Conservation (phyloP, 177 flowering plant genomes). For the Vitis hybrid region DNA sequence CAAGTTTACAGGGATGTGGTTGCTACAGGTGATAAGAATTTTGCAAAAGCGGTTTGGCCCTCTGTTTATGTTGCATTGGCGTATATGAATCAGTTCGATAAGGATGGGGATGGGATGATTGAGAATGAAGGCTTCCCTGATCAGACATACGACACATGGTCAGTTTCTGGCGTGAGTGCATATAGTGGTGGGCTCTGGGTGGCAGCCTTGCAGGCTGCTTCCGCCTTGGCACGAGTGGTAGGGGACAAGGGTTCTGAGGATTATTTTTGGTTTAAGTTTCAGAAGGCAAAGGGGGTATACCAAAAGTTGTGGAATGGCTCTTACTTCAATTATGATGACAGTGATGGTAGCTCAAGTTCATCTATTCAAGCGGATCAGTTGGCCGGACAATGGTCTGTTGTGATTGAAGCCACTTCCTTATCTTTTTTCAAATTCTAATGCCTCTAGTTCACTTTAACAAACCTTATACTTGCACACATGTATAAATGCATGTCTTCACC, state of each 20-base stretch:
- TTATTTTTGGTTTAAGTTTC: slow-evolving; percentile 71
- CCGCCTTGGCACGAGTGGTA: slow-evolving; percentile 78
- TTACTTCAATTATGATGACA: slow-evolving; percentile 84
- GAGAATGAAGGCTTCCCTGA: slow-evolving; percentile 99
- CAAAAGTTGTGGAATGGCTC: slow-evolving; percentile 92
- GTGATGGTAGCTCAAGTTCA: slow-evolving; percentile 55
- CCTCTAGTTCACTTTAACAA: not conserved
- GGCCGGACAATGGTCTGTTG: slow-evolving; percentile 86
- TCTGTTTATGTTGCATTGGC: slow-evolving; percentile 94
- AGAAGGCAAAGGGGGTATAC: slow-evolving; percentile 75
- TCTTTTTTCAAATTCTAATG: not conserved
- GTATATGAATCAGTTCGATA: slow-evolving; percentile 93
- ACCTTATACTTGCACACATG: too few relatives aligned
- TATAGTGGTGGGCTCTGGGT: slow-evolving; percentile 98
- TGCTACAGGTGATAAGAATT: slow-evolving; percentile 75
- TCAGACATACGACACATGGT: slow-evolving; percentile 97
- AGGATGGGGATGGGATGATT: slow-evolving; percentile 96
- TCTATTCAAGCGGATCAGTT: slow-evolving; percentile 94
- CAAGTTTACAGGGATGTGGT: slow-evolving; percentile 87
- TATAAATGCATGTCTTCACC: too few relatives aligned
- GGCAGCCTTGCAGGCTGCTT: slow-evolving; percentile 93
- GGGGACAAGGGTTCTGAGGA: slow-evolving; percentile 79
- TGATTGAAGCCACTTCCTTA: not conserved
- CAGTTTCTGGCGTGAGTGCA: slow-evolving; percentile 90
- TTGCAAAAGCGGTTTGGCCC: slow-evolving; percentile 92